phyloP scores from a whole-genome alignment of 2,329 filamentous ascomycete genomes.

The Microsporum canis region DNA sequence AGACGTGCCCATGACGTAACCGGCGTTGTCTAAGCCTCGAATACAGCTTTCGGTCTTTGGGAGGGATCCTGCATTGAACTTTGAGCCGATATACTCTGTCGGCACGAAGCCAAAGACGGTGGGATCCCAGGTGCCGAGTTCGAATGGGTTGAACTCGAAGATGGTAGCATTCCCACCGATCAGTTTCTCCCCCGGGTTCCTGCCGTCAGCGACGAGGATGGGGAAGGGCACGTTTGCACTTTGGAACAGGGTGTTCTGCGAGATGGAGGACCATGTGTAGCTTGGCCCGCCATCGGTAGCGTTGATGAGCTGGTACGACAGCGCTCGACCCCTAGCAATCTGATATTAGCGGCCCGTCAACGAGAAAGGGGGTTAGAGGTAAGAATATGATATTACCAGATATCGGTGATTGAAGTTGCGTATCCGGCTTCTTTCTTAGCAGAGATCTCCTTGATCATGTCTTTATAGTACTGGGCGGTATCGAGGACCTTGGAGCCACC shows the following conservation, averaged over 20 bases:
- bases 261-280: constrained; percentile 75
- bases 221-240: constrained; percentile 58
- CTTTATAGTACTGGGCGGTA: constrained; percentile 51
- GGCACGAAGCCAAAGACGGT: constrained; percentile 61
- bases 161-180: constrained; percentile 63
- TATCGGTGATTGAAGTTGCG: constrained; percentile 67
- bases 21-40: constrained; percentile 68
- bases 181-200: constrained; percentile 49
- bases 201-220: constrained; percentile 58
- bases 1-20: constrained; percentile 76
- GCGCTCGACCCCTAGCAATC: constrained; percentile 50
- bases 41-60: constrained; percentile 51
- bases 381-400: constrained; percentile 45
- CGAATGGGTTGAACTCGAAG: constrained; percentile 68
- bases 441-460: constrained; percentile 47
- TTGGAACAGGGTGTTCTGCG: constrained; percentile 50
- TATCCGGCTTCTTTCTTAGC: constrained; percentile 54
- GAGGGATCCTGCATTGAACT: constrained; percentile 54
- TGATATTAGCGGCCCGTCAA: constrained; percentile 2
- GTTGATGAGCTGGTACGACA: constrained; percentile 79
- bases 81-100: constrained; percentile 59
- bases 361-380: not conserved
- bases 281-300: constrained; percentile 59
- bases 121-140: constrained; percentile 67
- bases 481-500: constrained; percentile 43